Evolutionary conservation across 768 basidiomycete species (phyloP).

Genomic region (Pseudohyphozyma bogoriensis): DNA sequence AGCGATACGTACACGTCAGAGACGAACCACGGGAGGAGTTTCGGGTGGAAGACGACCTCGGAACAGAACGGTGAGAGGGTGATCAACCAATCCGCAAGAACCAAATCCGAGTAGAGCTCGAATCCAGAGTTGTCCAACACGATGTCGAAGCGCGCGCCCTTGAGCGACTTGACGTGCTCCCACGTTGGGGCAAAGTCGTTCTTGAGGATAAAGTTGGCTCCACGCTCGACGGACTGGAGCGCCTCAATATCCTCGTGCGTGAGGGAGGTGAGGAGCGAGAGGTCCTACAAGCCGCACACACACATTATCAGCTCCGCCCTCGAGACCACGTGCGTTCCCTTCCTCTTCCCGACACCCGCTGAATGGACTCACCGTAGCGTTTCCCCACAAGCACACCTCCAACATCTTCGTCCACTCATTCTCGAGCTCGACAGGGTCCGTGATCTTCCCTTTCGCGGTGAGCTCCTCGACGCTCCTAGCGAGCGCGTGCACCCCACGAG

Average conservation of each 20-base stretch:
- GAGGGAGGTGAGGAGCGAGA: slow-evolving; percentile 79
- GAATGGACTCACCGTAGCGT: no score
- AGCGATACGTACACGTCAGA: slow-evolving; percentile 41
- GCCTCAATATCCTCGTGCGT: slow-evolving; percentile 69
- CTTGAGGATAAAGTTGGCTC: slow-evolving; percentile 67
- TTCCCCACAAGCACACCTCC: slow-evolving; percentile 72
- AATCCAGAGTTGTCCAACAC: slow-evolving; percentile 89
- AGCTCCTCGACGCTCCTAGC: slow-evolving; percentile 63
- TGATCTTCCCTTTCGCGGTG: slow-evolving; percentile 44
- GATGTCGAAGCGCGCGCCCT: slow-evolving; percentile 59
- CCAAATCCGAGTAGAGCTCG: slow-evolving; percentile 88
- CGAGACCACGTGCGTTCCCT: not conserved
- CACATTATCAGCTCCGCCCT: not conserved
- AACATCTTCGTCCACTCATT: slow-evolving; percentile 73
- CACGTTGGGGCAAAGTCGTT: slow-evolving; percentile 72
- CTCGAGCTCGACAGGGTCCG: slow-evolving; percentile 49
- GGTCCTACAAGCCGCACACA: no score
- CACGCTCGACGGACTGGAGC: slow-evolving; percentile 65
- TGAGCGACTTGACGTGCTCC: slow-evolving; percentile 54
- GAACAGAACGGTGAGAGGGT: slow-evolving; percentile 75
- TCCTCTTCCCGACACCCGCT: no score
- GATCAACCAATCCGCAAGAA: slow-evolving; percentile 85
- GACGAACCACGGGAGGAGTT: slow-evolving; percentile 94
- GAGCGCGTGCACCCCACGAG: slow-evolving; percentile 44
- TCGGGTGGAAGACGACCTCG: slow-evolving; percentile 84